Percentiles rank a stretch among this genome's conserved stretches.
These are phyloP conservation scores for Piper betle DNA, from an alignment of 164 flowering plant genomes.

Conservation along the genomic window DNA sequence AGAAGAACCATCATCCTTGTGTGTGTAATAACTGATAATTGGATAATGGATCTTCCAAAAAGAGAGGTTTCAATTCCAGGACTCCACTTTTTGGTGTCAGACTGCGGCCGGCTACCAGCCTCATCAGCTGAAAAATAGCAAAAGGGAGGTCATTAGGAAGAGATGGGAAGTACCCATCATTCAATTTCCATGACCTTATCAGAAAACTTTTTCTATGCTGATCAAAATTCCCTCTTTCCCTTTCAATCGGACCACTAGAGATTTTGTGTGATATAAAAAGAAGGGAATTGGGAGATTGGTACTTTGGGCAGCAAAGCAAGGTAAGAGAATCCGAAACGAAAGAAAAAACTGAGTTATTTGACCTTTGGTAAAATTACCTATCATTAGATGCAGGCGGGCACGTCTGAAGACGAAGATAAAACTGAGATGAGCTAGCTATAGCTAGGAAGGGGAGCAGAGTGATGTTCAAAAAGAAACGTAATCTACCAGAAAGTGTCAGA, in stretches of 20 bases:
- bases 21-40: no score
- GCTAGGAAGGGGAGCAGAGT: background rate
- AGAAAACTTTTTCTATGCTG: no score
- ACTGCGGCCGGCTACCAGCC: conserved; percentile 33
- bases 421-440: background rate
- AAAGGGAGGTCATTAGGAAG: conserved; percentile 9
- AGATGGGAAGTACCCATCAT: conserved; percentile 28
- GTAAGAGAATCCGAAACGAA: background rate
- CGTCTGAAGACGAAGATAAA: background rate
- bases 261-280: no score
- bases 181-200: conserved; percentile 6
- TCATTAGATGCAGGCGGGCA: background rate
- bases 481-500: background rate
- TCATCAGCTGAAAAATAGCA: conserved; percentile 20
- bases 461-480: background rate
- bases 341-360: background rate
- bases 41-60: conserved; percentile 22
- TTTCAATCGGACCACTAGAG: no score
- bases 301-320: background rate
- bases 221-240: background rate
- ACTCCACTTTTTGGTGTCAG: conserved; percentile 25
- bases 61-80: conserved; percentile 6
- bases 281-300: background rate
- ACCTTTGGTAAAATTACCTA: background rate
- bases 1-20: no score